Base-by-base conservation (phyloP, 2,329 filamentous ascomycete species). In the Paraphoma chrysanthemicola region DNA sequence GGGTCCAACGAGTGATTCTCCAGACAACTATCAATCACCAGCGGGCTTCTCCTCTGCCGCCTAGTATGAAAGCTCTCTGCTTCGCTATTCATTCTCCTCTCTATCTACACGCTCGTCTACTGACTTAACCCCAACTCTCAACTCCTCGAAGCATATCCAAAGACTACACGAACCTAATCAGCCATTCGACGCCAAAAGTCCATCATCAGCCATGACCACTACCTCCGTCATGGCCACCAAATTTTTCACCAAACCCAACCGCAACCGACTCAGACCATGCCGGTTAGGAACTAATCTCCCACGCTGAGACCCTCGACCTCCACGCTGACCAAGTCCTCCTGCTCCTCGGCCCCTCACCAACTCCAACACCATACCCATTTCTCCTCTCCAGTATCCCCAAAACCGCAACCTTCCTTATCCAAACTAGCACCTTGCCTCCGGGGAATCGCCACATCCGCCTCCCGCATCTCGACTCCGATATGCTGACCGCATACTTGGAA, bases 271-370 rank as follows among this genome's bases (percentile, higher is more conserved):
- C 31, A 23, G 6, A 31, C 28, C 6, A 16, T 18, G n/a, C 31
- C 2, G 46, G 51, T 33, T 56, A 52, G 56, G 47, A 44, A 29
- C 23, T 48, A 8, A 31, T 61, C 38, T 38, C 39, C 10, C 14
- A 41, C 17, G 23, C 46, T n/a, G 55, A 55, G 36, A 41, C 41
- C 14, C n/a, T 18, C 6, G 48, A 38, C 17, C 36, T 30, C 16
- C 44, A 48, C 29, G 11, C 30, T 18, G 51, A 58, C 53, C 52
- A 43, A 4, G 39, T 58, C 30, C 44, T 52, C 16, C 44, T 54
- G 29, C 23, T 56, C 17, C 49, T 59, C 2, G 44, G 48, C 23
- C 41, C 53, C 9, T n/a, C 4, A 39, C 36, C 11, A 11, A 38
- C 44, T 7, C 38, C 11, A 11, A 38, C 44, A 9, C 18, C 23